Evolutionary conservation across 805 yeast genomes (phyloP).

Genomic region (Yarrowia porcina): DNA sequence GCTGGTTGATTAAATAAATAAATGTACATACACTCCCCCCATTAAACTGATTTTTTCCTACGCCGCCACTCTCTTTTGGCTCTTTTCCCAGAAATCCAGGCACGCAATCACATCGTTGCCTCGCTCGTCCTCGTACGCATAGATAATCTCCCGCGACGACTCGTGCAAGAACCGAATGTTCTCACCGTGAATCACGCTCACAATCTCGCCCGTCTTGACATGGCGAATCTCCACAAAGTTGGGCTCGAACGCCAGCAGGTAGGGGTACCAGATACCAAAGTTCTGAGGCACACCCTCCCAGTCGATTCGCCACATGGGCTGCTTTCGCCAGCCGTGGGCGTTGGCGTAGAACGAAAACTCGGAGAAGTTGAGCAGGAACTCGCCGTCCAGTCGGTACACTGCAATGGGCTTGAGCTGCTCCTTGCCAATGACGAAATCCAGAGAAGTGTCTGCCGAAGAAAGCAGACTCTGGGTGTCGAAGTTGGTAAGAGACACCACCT

Average conservation of each 20-base stretch:
- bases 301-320: constrained; percentile 87
- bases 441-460: constrained; percentile 97
- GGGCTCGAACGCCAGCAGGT: constrained; percentile 83
- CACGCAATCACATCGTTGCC: constrained; percentile 93
- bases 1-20: constrained; percentile 2
- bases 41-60: constrained; percentile 10
- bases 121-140: constrained; percentile 84
- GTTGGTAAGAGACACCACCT: constrained; percentile 81
- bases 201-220: constrained; percentile 79
- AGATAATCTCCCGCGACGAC: constrained; percentile 87
- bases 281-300: constrained; percentile 97
- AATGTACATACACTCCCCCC: constrained; percentile 15
- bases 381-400: constrained; percentile 83
- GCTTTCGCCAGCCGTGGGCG: constrained; percentile 92
- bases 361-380: constrained; percentile 82
- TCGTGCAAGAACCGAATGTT: constrained; percentile 85
- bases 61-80: constrained; percentile 20
- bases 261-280: constrained; percentile 92
- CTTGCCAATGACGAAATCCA: constrained; percentile 84
- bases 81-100: constrained; percentile 73
- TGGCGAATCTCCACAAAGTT: constrained; percentile 89
- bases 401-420: constrained; percentile 87
- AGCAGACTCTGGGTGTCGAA: constrained; percentile 82
- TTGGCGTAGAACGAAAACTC: constrained; percentile 94
- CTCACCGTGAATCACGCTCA: constrained; percentile 88